These are phyloP conservation scores for Dissophora globulifera DNA, from an alignment of 192 early-diverging fungal genomes.

Conservation along the genomic window DNA sequence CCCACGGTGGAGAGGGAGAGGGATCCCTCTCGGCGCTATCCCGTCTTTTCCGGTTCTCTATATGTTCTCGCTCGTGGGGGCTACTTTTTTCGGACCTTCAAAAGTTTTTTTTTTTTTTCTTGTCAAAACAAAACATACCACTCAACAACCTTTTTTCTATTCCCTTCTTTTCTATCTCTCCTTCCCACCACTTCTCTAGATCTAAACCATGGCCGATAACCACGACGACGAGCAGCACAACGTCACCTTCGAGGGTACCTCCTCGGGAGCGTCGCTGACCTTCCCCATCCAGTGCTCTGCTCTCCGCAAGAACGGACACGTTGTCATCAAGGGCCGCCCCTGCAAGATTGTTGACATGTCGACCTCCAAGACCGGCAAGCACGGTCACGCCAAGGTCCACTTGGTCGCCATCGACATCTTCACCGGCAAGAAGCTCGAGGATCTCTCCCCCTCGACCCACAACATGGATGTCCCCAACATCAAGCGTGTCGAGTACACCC, in stretches of 20 bases:
- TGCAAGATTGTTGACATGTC: constrained; percentile 99
- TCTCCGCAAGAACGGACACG: constrained; percentile 98
- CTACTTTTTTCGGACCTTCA: too few relatives aligned
- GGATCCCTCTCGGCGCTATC: too few relatives aligned
- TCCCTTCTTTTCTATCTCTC: too few relatives aligned
- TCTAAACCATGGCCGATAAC: constrained; percentile 51
- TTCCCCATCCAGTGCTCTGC: constrained; percentile 99
- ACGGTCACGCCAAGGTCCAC: constrained; percentile 99
- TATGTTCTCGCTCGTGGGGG: too few relatives aligned
- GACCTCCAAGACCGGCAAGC: constrained; percentile 99
- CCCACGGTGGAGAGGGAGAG: too few relatives aligned
- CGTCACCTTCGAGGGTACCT: constrained; percentile 76
- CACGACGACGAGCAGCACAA: constrained; percentile 75
- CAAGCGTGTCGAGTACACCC: constrained; percentile 82
- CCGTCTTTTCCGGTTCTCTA: too few relatives aligned
- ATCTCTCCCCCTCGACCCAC: constrained; percentile 99
- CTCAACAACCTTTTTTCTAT: constrained; percentile 10
- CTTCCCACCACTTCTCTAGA: too few relatives aligned
- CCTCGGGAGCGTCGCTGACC: constrained; percentile 90
- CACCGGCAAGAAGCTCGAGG: constrained; percentile 98
- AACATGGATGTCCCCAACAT: constrained; percentile 99
- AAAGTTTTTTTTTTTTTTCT: too few relatives aligned
- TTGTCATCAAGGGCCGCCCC: constrained; percentile 98
- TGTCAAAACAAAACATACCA: too few relatives aligned
- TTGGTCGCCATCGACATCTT: constrained; percentile 96